These are phyloP conservation scores for Gryganskiella cystojenkinii DNA, from an alignment of 192 early-diverging fungal genomes.

Conservation along the genomic window DNA sequence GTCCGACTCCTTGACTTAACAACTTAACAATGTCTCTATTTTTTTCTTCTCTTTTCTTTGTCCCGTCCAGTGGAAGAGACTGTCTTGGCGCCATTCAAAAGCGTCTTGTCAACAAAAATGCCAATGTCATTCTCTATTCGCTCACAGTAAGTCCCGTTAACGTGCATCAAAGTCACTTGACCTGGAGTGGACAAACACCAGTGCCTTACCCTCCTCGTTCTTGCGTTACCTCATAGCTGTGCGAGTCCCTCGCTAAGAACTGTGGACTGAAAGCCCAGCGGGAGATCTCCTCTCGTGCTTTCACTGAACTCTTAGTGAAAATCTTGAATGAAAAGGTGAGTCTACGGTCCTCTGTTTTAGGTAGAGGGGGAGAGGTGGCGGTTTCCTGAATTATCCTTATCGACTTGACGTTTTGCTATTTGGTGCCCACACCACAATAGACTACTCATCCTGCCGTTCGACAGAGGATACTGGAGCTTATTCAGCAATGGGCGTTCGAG, in stretches of 20 bases:
- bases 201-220: not conserved
- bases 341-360: not conserved
- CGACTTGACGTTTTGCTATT: not conserved
- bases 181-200: no score
- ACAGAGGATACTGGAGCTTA: conserved; percentile 83
- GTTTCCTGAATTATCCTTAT: no score
- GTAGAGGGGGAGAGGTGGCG: not conserved
- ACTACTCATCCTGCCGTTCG: conserved; percentile 83
- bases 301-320: conserved; percentile 82
- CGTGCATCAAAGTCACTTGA: no score
- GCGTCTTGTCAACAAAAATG: conserved; percentile 79
- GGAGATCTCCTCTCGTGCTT: conserved; percentile 88
- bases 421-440: conserved; percentile 30
- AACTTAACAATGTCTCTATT: not conserved
- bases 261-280: conserved; percentile 81
- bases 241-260: conserved; percentile 93
- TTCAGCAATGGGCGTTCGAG: conserved; percentile 92
- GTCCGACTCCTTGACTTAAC: not conserved
- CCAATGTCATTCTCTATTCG: conserved; percentile 81
- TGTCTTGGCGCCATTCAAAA: conserved; percentile 79
- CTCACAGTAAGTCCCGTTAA: conserved; percentile 58
- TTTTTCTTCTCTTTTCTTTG: not conserved
- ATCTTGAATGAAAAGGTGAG: conserved; percentile 76
- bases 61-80: conserved; percentile 62
- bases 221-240: conserved; percentile 64